A percentile compares a stretch with the other conserved stretches of the same genome.
These are phyloP conservation scores for Populus hybrid DNA, from an alignment of 441 rosid genomes.

Conservation along the genomic window DNA sequence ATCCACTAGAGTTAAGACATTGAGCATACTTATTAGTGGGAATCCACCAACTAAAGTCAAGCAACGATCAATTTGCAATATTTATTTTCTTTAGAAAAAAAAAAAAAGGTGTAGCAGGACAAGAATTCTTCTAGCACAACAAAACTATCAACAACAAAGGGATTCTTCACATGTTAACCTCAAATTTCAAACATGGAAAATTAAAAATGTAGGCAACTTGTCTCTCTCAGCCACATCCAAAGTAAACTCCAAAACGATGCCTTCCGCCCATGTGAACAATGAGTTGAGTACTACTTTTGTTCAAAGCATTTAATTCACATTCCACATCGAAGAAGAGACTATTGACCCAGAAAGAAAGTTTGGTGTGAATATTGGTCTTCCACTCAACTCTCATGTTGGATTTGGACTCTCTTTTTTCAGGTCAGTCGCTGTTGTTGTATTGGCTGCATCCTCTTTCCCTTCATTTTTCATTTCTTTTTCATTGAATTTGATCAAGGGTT, in stretches of 20 bases:
- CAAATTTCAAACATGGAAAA: background rate
- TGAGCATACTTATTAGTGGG: too few relatives aligned
- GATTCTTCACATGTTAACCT: background rate
- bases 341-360: background rate
- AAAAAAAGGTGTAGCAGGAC: too few relatives aligned
- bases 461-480: background rate
- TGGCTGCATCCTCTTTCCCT: background rate
- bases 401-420: conserved; percentile 12
- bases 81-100: too few relatives aligned
- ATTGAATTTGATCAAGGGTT: background rate
- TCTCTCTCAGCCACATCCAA: background rate
- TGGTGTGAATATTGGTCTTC: background rate
- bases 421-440: conserved; percentile 3
- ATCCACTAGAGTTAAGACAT: too few relatives aligned
- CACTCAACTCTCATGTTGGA: background rate
- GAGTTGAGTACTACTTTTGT: background rate
- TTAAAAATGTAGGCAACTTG: background rate
- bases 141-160: background rate
- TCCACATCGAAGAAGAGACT: too few relatives aligned
- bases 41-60: too few relatives aligned
- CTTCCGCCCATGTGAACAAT: background rate
- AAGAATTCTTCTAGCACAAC: too few relatives aligned
- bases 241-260: background rate
- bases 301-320: background rate
- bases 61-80: background rate